phyloP scores from a whole-genome alignment of 1,139 yeast genomes.

The Scheffersomyces cryptocercus region DNA sequence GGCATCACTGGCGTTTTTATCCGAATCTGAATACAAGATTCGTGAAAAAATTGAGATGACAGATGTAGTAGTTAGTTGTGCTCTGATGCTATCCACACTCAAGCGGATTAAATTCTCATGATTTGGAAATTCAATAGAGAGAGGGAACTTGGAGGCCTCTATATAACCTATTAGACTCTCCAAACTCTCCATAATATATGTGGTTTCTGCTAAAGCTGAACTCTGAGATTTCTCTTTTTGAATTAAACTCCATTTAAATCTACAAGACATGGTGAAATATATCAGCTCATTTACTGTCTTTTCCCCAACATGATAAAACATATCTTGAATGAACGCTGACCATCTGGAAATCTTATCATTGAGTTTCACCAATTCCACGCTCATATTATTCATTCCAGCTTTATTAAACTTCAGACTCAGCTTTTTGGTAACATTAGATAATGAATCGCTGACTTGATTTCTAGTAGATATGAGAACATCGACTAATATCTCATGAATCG shows the following conservation, averaged over 20 bases:
- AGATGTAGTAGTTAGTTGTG: slow-evolving; percentile 66
- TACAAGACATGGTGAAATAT: slow-evolving; percentile 7
- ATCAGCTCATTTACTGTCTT: background rate
- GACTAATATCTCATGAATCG: slow-evolving; percentile 57
- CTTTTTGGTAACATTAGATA: slow-evolving; percentile 19
- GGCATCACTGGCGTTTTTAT: slow-evolving; percentile 44
- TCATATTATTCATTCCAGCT: slow-evolving; percentile 27
- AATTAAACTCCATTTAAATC: slow-evolving; percentile 39
- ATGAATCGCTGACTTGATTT: slow-evolving; percentile 21
- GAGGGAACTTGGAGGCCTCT: slow-evolving; percentile 8
- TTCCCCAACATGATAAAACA: slow-evolving; percentile 1
- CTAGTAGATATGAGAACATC: slow-evolving; percentile 46
- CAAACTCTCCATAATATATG: slow-evolving; percentile 25
- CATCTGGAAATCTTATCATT: slow-evolving; percentile 43
- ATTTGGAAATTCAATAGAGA: slow-evolving; percentile 35
- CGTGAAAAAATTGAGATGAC: slow-evolving; percentile 68
- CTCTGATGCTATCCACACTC: slow-evolving; percentile 49
- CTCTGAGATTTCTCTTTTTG: slow-evolving; percentile 33
- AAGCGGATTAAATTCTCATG: slow-evolving; percentile 62
- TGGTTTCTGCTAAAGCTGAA: slow-evolving; percentile 32
- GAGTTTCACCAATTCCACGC: slow-evolving; percentile 37
- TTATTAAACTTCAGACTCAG: slow-evolving; percentile 22
- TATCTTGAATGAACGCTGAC: slow-evolving; percentile 24
- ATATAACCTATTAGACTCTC: slow-evolving; percentile 19
- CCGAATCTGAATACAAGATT: slow-evolving; percentile 45